Base-by-base conservation (phyloP, 371 early-diverging fungal genomes). In the Thermomucor indicae-seudaticae region DNA sequence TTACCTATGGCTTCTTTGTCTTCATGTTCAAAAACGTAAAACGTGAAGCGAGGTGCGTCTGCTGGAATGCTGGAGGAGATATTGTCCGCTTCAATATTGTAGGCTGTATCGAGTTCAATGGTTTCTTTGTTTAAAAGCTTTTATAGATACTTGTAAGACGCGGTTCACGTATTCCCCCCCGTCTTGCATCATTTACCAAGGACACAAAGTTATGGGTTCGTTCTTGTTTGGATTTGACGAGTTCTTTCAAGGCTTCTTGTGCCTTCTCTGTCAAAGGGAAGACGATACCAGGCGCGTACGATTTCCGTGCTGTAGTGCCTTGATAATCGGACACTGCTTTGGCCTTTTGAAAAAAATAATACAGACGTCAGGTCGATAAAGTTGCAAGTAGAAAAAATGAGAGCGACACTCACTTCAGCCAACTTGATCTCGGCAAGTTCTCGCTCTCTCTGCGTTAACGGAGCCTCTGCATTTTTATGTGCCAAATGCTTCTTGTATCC, bases 391-490 rank as follows among this genome's bases (percentile, higher is more conserved):
- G 32, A 32, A 10, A 7, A 10, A 32, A 10, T 14, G 10, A 32
- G 16, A 24, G 12, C 27, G 31, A 30, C 19, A 3, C 32, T 52
- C 64, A 81, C 79, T 74, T 92, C 88, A 14, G 80, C 76, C 8
- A 70, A 65, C 38, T 77, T 79, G 42, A 90, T 74, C 53, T 83
- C 80, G 51, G 78, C 81, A 47, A 86, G 52, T 62, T 91, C 91
- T 48, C 69, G 70, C 60, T 95, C 95, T 38, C 88, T 85, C 61
- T 83, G 84, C 11, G 93, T 90, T 60, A 90, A 56, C 1, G 95
- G 95, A 11, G 89, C 90, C 2, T 72, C 84, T 0, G 92, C 87
- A 14, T 75, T 64, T 48, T 83, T 80, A 50, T 90, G 90, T 25
- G 63, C 68, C 8, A 80, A 44, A 64, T 94, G 92, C 41, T 67